Evolutionary conservation across 1,284 basidiomycete species (phyloP).

Genomic region (Sporisorium sorghi): DNA sequence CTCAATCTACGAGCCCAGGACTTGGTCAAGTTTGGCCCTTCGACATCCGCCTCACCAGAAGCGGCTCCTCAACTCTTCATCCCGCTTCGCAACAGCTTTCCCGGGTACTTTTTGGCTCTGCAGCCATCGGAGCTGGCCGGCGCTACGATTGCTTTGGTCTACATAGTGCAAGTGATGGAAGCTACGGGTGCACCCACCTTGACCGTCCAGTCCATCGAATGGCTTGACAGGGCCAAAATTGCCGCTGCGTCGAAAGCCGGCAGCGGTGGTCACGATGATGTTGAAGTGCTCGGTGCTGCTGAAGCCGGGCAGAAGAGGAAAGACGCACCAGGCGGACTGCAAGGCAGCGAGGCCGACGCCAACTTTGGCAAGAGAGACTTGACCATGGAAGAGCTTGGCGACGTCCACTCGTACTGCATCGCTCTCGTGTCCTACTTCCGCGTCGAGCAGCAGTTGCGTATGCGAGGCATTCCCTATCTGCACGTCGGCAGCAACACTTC

Average conservation of each 20-base stretch:
- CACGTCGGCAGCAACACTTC: constrained; percentile 76
- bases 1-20: constrained; percentile 74
- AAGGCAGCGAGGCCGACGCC: neutral
- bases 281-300: neutral
- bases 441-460: constrained; percentile 86
- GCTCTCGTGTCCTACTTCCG: constrained; percentile 89
- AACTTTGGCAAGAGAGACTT: constrained; percentile 18
- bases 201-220: constrained; percentile 54
- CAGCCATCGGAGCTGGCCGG: constrained; percentile 42
- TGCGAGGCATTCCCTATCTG: constrained; percentile 80
- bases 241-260: constrained; percentile 13
- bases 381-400: constrained; percentile 49
- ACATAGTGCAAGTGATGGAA: constrained; percentile 44
- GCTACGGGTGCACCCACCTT: constrained; percentile 30
- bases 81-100: constrained; percentile 45
- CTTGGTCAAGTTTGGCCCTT: constrained; percentile 49
- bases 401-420: constrained; percentile 71
- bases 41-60: constrained; percentile 25
- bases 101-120: constrained; percentile 55
- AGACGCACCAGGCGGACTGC: neutral
- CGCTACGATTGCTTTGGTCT: constrained; percentile 49
- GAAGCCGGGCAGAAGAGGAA: constrained; percentile 36
- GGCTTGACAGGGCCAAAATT: constrained; percentile 55
- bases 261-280: constrained; percentile 1
- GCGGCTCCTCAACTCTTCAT: constrained; percentile 48